Evolutionary conservation across 1,139 yeast genomes (phyloP), one percentile per base, ranked within the genome.

Genomic region (Pneumocystis wakefieldiae): DNA sequence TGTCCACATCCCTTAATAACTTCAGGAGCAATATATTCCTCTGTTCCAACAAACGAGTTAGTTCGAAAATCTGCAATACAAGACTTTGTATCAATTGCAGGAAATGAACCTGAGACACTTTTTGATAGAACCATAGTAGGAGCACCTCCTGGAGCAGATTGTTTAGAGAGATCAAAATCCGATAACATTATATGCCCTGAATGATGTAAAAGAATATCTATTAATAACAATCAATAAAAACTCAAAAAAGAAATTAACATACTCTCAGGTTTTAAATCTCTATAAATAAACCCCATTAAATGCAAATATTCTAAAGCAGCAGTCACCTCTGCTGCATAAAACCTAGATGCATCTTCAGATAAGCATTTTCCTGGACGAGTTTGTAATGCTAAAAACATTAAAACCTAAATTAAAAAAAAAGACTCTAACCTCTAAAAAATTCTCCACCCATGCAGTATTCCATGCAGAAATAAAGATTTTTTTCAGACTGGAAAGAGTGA

Each of bases 381-480:
- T 75, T 94, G 98, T 63, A 94, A 76, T 0, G 98, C 98, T 66
- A 59, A n/a, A 32, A 12, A 58, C n/a, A 24, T 48, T 48, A 48
- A 48, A 48, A 48, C 55, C 1, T 19, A 10, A 12, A 36, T 28
- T 35, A 19, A 42, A 38, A 62, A 14, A 14, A 60, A 38, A n/a
- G 55, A 36, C n/a, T 19, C 32, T n/a, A 60, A 65, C 67, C 67
- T 66, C 98, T 78, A 78, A 94, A 94, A 72, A 94, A 94, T 75
- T 94, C 99, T 61, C 99, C 98, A 28, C 99, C 99, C 94, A 92
- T 90, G 73, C 98, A 94, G 71, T 92, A 94, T 74, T 94, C 99
- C 96, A 94, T 91, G 73, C 98, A 94, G 62, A 94, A 80, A 71
- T 91, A 94, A n/a, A 94, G 76, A 72, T 87, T 84, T 68, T 91